Conservation (phyloP, 305 asterid species). For the Plantago lanceolata region DNA sequence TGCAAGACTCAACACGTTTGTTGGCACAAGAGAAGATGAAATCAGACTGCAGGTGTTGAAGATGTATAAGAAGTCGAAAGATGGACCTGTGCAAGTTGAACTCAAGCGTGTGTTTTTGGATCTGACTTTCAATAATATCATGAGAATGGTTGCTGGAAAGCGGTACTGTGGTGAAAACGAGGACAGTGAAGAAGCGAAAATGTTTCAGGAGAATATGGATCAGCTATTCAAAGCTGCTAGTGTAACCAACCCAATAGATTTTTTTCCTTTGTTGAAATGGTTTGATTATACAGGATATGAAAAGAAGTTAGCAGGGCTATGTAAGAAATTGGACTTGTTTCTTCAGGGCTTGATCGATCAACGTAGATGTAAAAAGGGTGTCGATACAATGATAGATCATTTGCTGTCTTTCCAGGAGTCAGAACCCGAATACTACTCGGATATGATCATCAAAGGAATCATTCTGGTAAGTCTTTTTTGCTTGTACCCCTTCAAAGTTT, state of each 20-base stretch:
- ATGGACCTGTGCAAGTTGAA: conserved; percentile 14
- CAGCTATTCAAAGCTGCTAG: conserved; percentile 24
- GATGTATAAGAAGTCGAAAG: not conserved
- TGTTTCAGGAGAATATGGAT: conserved; percentile 22
- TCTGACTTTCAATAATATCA: conserved; percentile 34
- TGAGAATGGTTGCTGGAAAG: conserved; percentile 52
- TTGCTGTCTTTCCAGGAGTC: conserved; percentile 33
- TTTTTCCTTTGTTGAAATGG: conserved; percentile 35
- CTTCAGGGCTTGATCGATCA: conserved; percentile 34
- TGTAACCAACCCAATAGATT: conserved; percentile 28
- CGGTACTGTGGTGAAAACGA: conserved; percentile 31
- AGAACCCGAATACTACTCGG: conserved; percentile 31
- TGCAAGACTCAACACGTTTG: conserved; percentile 2
- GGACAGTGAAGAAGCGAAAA: conserved; percentile 20
- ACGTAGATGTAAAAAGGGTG: not conserved
- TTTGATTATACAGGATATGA: conserved; percentile 25
- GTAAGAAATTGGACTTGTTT: conserved; percentile 20
- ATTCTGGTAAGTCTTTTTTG: conserved; percentile 30
- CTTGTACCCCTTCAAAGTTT: no score
- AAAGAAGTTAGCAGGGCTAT: conserved; percentile 28
- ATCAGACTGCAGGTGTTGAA: conserved; percentile 22
- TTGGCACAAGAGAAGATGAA: conserved; percentile 29
- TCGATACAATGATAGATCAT: conserved; percentile 27
- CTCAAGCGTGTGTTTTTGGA: conserved; percentile 19
- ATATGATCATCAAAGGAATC: conserved; percentile 31